These are phyloP conservation scores for Podosphaera fusca DNA, from an alignment of 2,329 filamentous ascomycete genomes.

Conservation along the genomic window DNA sequence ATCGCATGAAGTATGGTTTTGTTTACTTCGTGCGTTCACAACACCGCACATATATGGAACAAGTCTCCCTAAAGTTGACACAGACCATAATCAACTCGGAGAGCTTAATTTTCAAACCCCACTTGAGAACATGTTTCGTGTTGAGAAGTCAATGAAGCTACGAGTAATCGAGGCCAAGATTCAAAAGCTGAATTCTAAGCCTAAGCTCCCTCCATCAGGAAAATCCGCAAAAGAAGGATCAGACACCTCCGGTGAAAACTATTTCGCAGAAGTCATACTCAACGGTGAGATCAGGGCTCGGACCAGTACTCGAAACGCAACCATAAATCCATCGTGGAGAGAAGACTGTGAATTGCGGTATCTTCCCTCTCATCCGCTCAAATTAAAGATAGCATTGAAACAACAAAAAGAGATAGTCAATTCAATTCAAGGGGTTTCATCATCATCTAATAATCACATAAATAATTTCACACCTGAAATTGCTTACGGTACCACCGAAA, in stretches of 20 bases:
- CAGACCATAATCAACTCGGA: conserved; percentile 6
- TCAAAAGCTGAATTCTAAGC: conserved; percentile 13
- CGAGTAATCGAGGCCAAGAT: conserved; percentile 40
- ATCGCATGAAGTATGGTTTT: conserved; percentile 95
- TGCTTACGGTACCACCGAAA: conserved; percentile 49
- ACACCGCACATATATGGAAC: conserved; percentile 65
- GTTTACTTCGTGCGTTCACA: conserved; percentile 72
- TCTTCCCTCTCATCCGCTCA: conserved; percentile 44
- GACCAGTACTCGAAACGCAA: conserved; percentile 47
- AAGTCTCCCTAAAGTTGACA: conserved; percentile 4
- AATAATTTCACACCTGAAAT: conserved; percentile 22
- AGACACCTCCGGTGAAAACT: conserved; percentile 38
- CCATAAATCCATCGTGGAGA: conserved; percentile 54
- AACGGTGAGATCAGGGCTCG: conserved; percentile 60
- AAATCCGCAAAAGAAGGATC: conserved; percentile 15
- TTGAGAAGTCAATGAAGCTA: conserved; percentile 36
- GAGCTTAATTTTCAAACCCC: conserved; percentile 3
- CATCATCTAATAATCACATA: conserved; percentile 12
- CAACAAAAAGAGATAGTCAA: conserved; percentile 24
- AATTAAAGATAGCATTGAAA: conserved; percentile 49
- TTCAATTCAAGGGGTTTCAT: conserved; percentile 11
- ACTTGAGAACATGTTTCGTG: conserved; percentile 29
- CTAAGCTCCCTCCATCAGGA: conserved; percentile 2
- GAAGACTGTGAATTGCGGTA: conserved; percentile 61
- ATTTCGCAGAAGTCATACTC: conserved; percentile 56